Evolutionary conservation across 768 basidiomycete genomes (phyloP), one percentile per base, ranked within the genome.

Genomic region (Termitomyces sp.): DNA sequence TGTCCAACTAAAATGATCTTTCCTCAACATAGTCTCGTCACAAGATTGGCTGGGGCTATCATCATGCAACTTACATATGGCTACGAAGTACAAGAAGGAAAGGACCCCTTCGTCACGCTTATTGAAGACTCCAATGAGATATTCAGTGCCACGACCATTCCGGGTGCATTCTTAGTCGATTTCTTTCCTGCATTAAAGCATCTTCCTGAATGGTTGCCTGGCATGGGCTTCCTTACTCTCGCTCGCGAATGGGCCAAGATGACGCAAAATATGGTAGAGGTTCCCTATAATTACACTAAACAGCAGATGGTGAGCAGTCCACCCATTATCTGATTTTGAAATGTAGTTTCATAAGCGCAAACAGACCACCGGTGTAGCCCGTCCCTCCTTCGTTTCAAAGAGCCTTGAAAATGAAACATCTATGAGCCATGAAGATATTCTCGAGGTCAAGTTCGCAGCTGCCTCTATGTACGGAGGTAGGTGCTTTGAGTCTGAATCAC

Each of bases 151-250:
- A 79, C 82, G 7, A 77, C 79, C 0, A 69, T 77, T 18, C 80
- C 81, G 0, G 84, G 85, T 2, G 73, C 75, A 4, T 80, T 77
- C 65, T 50, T 76, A 3, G 78, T 81, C 30, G 77, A 78, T 57
- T 69, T 74, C 50, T 73, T 79, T 59, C 77, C 77, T 1, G 53
- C 64, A 57, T 65, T 87, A 60, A 71, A 74, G 42, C 62, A 75
- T 22, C 64, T 87, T 22, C 86, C 86, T 0, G 77, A 79, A 59
- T 83, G 83, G 80, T 62, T 85, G 26, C 85, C 85, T 27, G 83
- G 84, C 0, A 78, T 78, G 44, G 74, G 73, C 0, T 87, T 86
- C 71, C 75, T 83, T 65, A 65, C 69, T 27, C 70, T 74, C 5
- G 85, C 81, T 4, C 62, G 67, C 0, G 62, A 68, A 32, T 82